A percentile compares a stretch with the other conserved stretches of the same genome.
phyloP scores from a whole-genome alignment of 352 stramenopile species.

The Phytophthora boehmeriae region DNA sequence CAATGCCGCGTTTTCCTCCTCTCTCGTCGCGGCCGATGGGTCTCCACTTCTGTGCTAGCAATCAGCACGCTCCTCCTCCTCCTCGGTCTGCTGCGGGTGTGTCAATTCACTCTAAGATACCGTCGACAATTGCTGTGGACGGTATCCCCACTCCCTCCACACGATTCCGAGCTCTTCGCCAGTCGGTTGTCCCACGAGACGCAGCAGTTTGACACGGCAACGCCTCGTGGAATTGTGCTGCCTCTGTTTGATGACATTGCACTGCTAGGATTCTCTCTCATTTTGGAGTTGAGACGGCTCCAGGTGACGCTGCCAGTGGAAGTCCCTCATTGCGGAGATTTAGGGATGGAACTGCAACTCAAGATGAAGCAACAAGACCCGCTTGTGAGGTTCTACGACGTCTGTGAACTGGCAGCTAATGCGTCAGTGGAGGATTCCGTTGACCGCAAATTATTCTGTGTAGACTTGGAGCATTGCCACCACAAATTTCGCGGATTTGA shows the following conservation, averaged over 20 bases:
- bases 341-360: slow-evolving; percentile 32
- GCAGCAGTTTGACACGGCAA: neutral
- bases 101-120: neutral
- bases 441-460: slow-evolving; percentile 46
- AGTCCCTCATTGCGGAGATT: slow-evolving; percentile 64
- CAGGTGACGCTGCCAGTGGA: slow-evolving; percentile 57
- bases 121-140: slow-evolving; percentile 1
- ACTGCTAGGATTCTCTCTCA: slow-evolving; percentile 56
- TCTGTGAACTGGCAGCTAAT: slow-evolving; percentile 45
- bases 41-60: neutral
- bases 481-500: slow-evolving; percentile 55
- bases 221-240: slow-evolving; percentile 48
- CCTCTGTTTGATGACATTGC: slow-evolving; percentile 62
- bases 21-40: neutral
- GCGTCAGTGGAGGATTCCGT: neutral
- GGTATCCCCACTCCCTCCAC: neutral
- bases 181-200: neutral
- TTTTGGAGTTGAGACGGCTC: slow-evolving; percentile 55
- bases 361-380: slow-evolving; percentile 28
- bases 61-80: neutral
- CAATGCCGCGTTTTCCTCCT: neutral
- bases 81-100: neutral
- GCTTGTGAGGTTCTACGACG: slow-evolving; percentile 50
- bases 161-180: neutral
- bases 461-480: slow-evolving; percentile 44